Conservation (phyloP, 345 rosid species). For the Odontarrhena argentea region DNA sequence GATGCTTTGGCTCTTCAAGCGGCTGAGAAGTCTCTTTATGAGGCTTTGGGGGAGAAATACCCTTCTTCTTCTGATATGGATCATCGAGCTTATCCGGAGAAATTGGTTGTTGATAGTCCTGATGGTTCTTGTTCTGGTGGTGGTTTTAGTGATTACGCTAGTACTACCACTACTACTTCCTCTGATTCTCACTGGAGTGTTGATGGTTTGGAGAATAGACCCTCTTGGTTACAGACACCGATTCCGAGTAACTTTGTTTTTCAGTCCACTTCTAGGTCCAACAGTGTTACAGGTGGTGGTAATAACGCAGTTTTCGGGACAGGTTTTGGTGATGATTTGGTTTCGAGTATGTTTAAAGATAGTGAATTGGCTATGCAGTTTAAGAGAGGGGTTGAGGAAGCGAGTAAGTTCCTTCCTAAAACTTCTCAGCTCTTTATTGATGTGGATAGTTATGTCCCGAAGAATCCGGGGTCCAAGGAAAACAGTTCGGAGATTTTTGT, state of each 20-base stretch:
- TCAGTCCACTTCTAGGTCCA: slow-evolving; percentile 50
- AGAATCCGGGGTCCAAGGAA: slow-evolving; percentile 4
- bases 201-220: slow-evolving; percentile 46
- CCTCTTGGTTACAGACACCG: slow-evolving; percentile 42
- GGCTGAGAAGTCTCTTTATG: slow-evolving; percentile 69
- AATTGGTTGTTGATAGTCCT: slow-evolving; percentile 45
- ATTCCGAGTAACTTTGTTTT: slow-evolving; percentile 51
- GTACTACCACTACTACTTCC: slow-evolving; percentile 43
- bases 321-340: slow-evolving; percentile 34
- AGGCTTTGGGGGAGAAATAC: slow-evolving; percentile 60
- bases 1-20: slow-evolving; percentile 74
- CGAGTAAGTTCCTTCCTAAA: slow-evolving; percentile 73
- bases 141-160: slow-evolving; percentile 49
- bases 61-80: slow-evolving; percentile 47
- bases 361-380: slow-evolving; percentile 59
- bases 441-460: slow-evolving; percentile 36
- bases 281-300: slow-evolving; percentile 30
- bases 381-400: slow-evolving; percentile 72
- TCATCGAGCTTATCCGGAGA: slow-evolving; percentile 5
- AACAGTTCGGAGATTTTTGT: slow-evolving; percentile 27
- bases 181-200: slow-evolving; percentile 50
- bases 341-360: slow-evolving; percentile 44
- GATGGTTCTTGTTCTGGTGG: slow-evolving; percentile 46
- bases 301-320: slow-evolving; percentile 33
- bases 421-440: slow-evolving; percentile 48